Conservation (phyloP, 2,329 filamentous ascomycete species). For the Stagonosporopsis cucurbitacearum region DNA sequence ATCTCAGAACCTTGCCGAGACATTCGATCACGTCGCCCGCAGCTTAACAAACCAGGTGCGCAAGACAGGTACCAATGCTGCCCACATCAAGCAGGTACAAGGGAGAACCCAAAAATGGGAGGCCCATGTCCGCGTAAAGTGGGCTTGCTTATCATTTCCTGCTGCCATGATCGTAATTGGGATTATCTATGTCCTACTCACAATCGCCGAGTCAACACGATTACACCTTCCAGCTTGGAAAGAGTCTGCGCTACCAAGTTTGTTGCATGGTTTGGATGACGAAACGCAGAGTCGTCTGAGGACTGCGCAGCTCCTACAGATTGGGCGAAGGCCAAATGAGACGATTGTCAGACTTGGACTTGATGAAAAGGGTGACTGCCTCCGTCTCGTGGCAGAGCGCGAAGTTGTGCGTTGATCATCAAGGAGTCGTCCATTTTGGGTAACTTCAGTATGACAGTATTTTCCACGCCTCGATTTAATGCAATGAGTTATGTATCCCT, state of each 20-base stretch:
- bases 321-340: background rate
- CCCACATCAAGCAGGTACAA: background rate
- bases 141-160: constrained; percentile 8
- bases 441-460: too few relatives aligned
- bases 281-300: constrained; percentile 7
- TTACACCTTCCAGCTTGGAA: constrained; percentile 11
- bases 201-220: background rate
- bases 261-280: constrained; percentile 10
- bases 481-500: too few relatives aligned
- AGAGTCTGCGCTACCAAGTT: constrained; percentile 4
- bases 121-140: constrained; percentile 1
- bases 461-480: too few relatives aligned
- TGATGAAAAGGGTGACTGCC: background rate
- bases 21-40: constrained; percentile 5
- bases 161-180: constrained; percentile 3
- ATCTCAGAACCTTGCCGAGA: background rate
- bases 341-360: background rate
- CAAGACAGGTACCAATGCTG: background rate
- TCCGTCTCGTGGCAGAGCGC: background rate
- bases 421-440: too few relatives aligned
- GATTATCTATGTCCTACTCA: background rate
- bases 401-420: background rate
- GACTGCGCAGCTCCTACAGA: background rate
- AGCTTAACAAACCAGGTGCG: constrained; percentile 12
- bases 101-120: constrained; percentile 3